These are phyloP conservation scores for Periglandula ipomoeae DNA, from an alignment of 2,329 filamentous ascomycete species.

Conservation along the genomic window DNA sequence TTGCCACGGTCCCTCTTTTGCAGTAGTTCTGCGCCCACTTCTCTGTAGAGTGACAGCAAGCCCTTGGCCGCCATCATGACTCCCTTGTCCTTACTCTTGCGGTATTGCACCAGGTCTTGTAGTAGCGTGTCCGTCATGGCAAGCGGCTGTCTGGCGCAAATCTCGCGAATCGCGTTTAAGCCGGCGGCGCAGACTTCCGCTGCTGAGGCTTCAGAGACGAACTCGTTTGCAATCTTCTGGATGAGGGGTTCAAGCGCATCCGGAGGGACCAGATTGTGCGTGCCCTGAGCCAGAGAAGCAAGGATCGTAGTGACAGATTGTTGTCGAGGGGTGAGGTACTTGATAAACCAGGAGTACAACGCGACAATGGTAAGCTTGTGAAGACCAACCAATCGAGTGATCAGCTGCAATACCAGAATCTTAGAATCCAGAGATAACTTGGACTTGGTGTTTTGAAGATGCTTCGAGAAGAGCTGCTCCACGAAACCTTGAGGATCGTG, in stretches of 20 bases:
- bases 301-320: conserved; percentile 87
- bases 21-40: conserved; percentile 82
- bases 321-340: conserved; percentile 81
- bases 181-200: conserved; percentile 86
- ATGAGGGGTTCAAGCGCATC: conserved; percentile 86
- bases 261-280: conserved; percentile 83
- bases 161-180: conserved; percentile 88
- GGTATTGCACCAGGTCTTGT: conserved; percentile 91
- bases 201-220: conserved; percentile 89
- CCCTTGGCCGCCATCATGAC: conserved; percentile 98
- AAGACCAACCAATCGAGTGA: conserved; percentile 82
- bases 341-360: conserved; percentile 94
- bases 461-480: conserved; percentile 81
- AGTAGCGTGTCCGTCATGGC: conserved; percentile 94
- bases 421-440: conserved; percentile 84
- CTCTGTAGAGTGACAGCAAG: conserved; percentile 79
- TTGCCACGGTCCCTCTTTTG: conserved; percentile 88
- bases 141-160: conserved; percentile 86
- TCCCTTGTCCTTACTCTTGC: conserved; percentile 96
- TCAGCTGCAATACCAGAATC: conserved; percentile 79
- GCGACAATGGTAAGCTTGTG: conserved; percentile 86
- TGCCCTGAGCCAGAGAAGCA: conserved; percentile 83
- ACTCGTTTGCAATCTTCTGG: conserved; percentile 96
- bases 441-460: conserved; percentile 77
- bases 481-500: conserved; percentile 93